phyloP scores from a whole-genome alignment of 2,329 filamentous ascomycete species.

The Lasiodiplodia sp. region DNA sequence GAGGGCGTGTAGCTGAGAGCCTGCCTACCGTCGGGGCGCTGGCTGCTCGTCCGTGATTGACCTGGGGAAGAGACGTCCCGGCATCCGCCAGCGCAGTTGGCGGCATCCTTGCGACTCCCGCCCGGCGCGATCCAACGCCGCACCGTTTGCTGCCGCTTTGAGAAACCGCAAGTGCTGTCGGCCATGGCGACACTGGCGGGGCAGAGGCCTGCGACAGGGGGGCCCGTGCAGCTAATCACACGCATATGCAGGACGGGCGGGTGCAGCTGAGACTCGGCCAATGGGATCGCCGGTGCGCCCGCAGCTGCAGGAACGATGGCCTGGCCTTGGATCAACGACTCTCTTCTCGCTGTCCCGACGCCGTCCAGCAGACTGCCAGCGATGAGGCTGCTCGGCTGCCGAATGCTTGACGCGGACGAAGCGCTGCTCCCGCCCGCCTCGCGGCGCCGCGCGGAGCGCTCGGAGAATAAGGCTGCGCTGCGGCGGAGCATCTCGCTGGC shows the following conservation, averaged over 20 bases:
- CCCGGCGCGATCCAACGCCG: slow-evolving; percentile 15
- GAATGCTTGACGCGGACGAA: slow-evolving; percentile 6
- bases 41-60: slow-evolving; percentile 13
- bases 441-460: neutral
- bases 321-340: slow-evolving; percentile 27
- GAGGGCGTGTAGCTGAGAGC: slow-evolving; percentile 17
- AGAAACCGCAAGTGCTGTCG: slow-evolving; percentile 22
- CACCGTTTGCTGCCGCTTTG: slow-evolving; percentile 25
- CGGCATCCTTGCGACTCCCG: slow-evolving; percentile 2
- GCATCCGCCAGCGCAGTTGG: slow-evolving; percentile 6
- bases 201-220: slow-evolving; percentile 25
- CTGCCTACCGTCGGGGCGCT: slow-evolving; percentile 6
- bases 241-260: slow-evolving; percentile 31
- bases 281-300: slow-evolving; percentile 16
- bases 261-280: slow-evolving; percentile 29
- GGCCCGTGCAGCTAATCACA: slow-evolving; percentile 30
- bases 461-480: slow-evolving; percentile 18
- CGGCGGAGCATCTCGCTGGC: slow-evolving; percentile 11
- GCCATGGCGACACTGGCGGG: slow-evolving; percentile 20
- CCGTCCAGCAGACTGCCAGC: neutral
- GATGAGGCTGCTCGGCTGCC: slow-evolving; percentile 9
- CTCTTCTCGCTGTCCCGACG: slow-evolving; percentile 7
- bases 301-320: slow-evolving; percentile 31
- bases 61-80: slow-evolving; percentile 12
- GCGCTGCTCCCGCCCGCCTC: neutral